phyloP scores from a whole-genome alignment of 768 basidiomycete species.

The Paxillus rubicundulus region DNA sequence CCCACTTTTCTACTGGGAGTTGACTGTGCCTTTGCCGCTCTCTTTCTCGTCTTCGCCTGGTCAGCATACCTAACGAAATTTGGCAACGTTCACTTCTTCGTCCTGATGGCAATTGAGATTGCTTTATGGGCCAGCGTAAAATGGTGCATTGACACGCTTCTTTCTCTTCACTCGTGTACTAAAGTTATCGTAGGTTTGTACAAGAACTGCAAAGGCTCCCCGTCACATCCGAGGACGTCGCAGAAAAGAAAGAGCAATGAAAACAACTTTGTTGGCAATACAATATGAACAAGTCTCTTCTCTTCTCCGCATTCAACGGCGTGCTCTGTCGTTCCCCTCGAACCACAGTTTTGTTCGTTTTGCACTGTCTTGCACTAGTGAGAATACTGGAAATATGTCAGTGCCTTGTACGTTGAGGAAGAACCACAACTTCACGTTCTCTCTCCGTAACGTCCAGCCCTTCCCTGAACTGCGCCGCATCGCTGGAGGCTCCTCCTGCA shows the following conservation, averaged over 20 bases:
- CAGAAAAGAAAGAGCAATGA: slow-evolving; percentile 28
- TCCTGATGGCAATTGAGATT: slow-evolving; percentile 61
- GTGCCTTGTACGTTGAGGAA: background rate
- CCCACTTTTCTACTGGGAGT: slow-evolving; percentile 64
- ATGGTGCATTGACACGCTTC: slow-evolving; percentile 49
- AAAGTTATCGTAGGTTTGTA: slow-evolving; percentile 53
- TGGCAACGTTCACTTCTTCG: slow-evolving; percentile 68
- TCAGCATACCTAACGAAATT: slow-evolving; percentile 58
- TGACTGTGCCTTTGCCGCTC: slow-evolving; percentile 55
- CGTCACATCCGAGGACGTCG: slow-evolving; percentile 10
- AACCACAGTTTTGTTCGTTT: slow-evolving; percentile 82
- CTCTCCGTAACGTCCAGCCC: slow-evolving; percentile 92
- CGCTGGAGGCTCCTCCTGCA: slow-evolving; percentile 51
- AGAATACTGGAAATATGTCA: slow-evolving; percentile 60
- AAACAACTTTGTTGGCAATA: background rate
- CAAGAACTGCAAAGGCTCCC: slow-evolving; percentile 51
- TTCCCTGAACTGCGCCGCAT: slow-evolving; percentile 74
- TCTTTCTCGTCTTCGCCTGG: slow-evolving; percentile 57
- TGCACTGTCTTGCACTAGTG: slow-evolving; percentile 79
- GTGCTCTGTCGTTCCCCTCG: slow-evolving; percentile 61
- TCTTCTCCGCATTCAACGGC: slow-evolving; percentile 36
- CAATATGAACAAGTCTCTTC: background rate
- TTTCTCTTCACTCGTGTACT: slow-evolving; percentile 3
- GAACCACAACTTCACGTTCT: slow-evolving; percentile 60
- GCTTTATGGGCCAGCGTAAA: slow-evolving; percentile 78